Percentiles rank a stretch among this genome's conserved stretches.
These are phyloP conservation scores for Cryptosporidium ubiquitum DNA, from an alignment of 169 alveolate species.

Conservation along the genomic window DNA sequence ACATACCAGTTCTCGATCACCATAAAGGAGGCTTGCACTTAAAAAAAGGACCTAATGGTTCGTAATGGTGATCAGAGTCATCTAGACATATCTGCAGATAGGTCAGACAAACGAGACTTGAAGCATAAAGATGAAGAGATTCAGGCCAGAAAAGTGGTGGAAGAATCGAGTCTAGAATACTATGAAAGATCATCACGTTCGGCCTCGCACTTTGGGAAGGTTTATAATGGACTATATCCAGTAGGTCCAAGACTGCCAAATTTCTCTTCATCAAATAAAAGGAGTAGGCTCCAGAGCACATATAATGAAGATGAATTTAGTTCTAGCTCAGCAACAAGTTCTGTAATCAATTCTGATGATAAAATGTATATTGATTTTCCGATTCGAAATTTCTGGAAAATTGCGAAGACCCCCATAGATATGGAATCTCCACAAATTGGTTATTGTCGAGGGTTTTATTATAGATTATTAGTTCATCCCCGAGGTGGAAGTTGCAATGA, in stretches of 20 bases:
- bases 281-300: slow-evolving; percentile 30
- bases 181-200: slow-evolving; percentile 32
- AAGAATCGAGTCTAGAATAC: slow-evolving; percentile 52
- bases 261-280: slow-evolving; percentile 27
- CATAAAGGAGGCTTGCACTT: slow-evolving; percentile 19
- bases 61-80: slow-evolving; percentile 27
- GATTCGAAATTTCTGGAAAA: slow-evolving; percentile 89
- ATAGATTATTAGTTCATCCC: slow-evolving; percentile 88
- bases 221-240: slow-evolving; percentile 71
- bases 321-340: slow-evolving; percentile 39
- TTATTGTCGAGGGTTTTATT: slow-evolving; percentile 88
- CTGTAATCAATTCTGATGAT: slow-evolving; percentile 74
- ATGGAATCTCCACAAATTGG: slow-evolving; percentile 90
- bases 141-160: background rate
- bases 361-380: slow-evolving; percentile 84
- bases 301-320: slow-evolving; percentile 63
- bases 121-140: background rate
- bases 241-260: slow-evolving; percentile 54
- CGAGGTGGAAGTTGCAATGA: slow-evolving; percentile 91
- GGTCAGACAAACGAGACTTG: background rate
- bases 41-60: slow-evolving; percentile 43
- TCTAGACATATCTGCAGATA: slow-evolving; percentile 5
- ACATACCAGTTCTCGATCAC: background rate
- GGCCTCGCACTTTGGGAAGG: slow-evolving; percentile 57
- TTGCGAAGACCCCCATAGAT: slow-evolving; percentile 90